Conservation (phyloP, 2,329 filamentous ascomycete species). For the Fonsecaea multimorphosa region DNA sequence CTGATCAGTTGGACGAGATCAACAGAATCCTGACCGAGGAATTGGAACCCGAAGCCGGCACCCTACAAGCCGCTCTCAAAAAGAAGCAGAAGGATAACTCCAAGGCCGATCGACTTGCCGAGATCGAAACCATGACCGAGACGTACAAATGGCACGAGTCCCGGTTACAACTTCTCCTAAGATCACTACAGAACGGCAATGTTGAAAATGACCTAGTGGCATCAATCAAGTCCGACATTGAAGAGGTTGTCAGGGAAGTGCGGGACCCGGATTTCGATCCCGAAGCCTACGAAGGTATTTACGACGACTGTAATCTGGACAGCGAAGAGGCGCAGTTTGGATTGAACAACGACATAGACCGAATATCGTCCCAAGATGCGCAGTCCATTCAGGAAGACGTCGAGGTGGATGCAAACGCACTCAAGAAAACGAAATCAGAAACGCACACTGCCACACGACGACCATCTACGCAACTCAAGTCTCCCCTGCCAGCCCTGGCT, state of each 20-base stretch:
- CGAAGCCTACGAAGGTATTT: conserved; percentile 85
- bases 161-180: conserved; percentile 87
- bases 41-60: conserved; percentile 87
- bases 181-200: conserved; percentile 89
- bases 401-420: conserved; percentile 58
- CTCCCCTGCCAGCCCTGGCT: conserved; percentile 82
- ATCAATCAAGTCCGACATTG: conserved; percentile 88
- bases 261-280: conserved; percentile 82
- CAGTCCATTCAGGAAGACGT: conserved; percentile 87
- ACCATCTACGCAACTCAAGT: conserved; percentile 90
- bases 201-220: conserved; percentile 86
- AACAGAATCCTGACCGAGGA: conserved; percentile 79
- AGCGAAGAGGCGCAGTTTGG: conserved; percentile 91
- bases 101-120: conserved; percentile 85
- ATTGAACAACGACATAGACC: conserved; percentile 79
- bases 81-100: conserved; percentile 87
- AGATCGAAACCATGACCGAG: conserved; percentile 83
- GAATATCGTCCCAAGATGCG: conserved; percentile 91
- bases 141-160: conserved; percentile 95
- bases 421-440: conserved; percentile 66
- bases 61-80: conserved; percentile 86
- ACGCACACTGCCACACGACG: conserved; percentile 64
- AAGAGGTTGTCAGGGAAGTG: conserved; percentile 92
- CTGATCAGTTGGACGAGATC: conserved; percentile 85
- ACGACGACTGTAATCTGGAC: conserved; percentile 90